Evolutionary conservation across 352 stramenopile species (phyloP).

Genomic region (Phytophthora constricta): DNA sequence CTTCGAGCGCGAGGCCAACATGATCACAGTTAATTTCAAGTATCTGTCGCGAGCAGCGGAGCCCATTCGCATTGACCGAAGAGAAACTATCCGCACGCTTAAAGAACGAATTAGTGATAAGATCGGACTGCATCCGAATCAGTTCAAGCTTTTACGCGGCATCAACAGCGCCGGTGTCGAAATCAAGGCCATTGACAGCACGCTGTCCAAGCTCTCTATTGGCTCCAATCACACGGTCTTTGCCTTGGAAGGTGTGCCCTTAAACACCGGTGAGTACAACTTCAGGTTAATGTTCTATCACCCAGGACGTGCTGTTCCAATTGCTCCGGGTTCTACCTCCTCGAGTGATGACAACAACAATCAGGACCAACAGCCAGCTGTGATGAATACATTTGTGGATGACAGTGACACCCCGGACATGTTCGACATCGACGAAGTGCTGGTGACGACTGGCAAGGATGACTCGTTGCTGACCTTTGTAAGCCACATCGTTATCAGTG

Average conservation of each 20-base stretch:
- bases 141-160: conserved; percentile 84
- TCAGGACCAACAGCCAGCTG: conserved; percentile 31
- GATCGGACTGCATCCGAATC: conserved; percentile 51
- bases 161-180: conserved; percentile 74
- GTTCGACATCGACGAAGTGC: conserved; percentile 71
- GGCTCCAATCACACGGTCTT: conserved; percentile 73
- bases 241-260: conserved; percentile 63
- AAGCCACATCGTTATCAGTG: conserved; percentile 72
- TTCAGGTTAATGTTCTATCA: conserved; percentile 74
- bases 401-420: conserved; percentile 30
- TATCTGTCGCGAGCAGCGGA: conserved; percentile 51
- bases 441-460: conserved; percentile 58
- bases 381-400: conserved; percentile 13
- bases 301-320: conserved; percentile 9
- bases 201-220: conserved; percentile 79
- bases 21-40: conserved; percentile 82
- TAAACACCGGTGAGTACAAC: conserved; percentile 80
- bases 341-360: conserved; percentile 16
- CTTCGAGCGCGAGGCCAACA: conserved; percentile 82
- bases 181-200: conserved; percentile 83
- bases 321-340: conserved; percentile 1
- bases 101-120: conserved; percentile 64
- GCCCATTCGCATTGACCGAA: conserved; percentile 74
- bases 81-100: conserved; percentile 63
- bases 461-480: conserved; percentile 62